Evolutionary conservation across 306 rosid species (phyloP), one percentile per base, ranked within the genome.

Genomic region (Medicago ruthenica): DNA sequence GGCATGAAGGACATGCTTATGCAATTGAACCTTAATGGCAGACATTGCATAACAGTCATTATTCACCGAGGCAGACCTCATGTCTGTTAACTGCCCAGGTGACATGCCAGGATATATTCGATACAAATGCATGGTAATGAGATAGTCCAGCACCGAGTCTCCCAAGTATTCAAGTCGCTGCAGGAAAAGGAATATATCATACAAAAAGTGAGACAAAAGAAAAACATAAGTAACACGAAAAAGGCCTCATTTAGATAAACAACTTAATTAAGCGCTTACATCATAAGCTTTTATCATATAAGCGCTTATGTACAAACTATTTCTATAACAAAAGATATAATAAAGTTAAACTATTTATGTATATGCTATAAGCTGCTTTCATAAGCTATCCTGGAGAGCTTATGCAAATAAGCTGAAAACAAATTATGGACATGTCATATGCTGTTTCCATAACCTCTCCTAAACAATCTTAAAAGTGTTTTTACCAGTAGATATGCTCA

Each of bases 121-220:
- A 73, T 82, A 86, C 74, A 92, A 54, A 87, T 90, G 84, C 81
- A 60, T n/a, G 0, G 95, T 94, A 14, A 94, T 71, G 2, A 88
- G 87, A 75, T 86, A 88, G 82, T 94, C 97, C 51, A 94, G 64
- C 3, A 88, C 90, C 0, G 96, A 69, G 71, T 92, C 98, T 50
- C 97, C 97, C 6, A 92, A 88, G 76, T 90, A 92, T 84, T 92
- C 93, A 48, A 94, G 82, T 71, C 96, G 77, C 96, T 94, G 83
- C 88, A 83, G 9, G 48, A 54, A 36, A 71, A 75, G 34, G 17
- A 73, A 65, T 20, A 66, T 65, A 61, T 63, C 34, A 27, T 78
- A 67, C 53, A 77, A 65, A 73, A 42, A 18, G 24, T 59, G 20
- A 15, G 48, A 67, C 39, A 61, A 75, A 54, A 66, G 37, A 34